These are phyloP conservation scores for Pavlovales sp. DNA, from an alignment of 208 protist species.

Conservation along the genomic window DNA sequence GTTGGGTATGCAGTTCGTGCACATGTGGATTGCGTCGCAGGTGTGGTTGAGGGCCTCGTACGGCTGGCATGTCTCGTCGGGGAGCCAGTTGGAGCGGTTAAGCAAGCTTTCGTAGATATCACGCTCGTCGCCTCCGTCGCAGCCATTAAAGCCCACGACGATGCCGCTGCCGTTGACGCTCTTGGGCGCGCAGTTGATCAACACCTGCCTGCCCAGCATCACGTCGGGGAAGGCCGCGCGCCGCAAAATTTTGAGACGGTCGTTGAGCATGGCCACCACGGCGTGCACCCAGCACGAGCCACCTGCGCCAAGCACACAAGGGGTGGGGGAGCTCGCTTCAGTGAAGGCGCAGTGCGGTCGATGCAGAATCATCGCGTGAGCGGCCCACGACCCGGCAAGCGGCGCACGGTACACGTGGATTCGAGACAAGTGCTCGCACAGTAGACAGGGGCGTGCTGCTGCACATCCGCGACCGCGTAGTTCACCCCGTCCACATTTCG, in stretches of 20 bases:
- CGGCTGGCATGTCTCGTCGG: conserved; percentile 28
- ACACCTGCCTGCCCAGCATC: conserved; percentile 5
- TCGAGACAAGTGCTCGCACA: too few species aligned
- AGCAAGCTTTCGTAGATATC: background rate
- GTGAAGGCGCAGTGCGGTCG: too few species aligned
- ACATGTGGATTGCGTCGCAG: background rate
- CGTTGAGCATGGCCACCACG: conserved; percentile 6
- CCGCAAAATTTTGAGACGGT: conserved; percentile 13
- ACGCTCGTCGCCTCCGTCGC: conserved; percentile 6
- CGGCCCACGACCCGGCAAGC: too few species aligned
- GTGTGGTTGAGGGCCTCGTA: conserved; percentile 14
- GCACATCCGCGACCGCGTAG: background rate
- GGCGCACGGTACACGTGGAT: too few species aligned
- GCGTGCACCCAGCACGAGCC: conserved; percentile 30
- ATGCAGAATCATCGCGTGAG: too few species aligned
- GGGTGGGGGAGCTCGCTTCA: too few species aligned
- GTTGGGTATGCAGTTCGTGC: conserved; percentile 16
- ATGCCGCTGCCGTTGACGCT: background rate
- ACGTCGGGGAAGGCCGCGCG: conserved; percentile 22
- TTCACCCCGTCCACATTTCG: background rate
- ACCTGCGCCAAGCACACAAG: too few species aligned
- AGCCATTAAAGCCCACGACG: background rate
- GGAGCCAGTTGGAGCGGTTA: background rate
- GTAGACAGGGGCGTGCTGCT: background rate
- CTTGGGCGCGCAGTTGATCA: conserved; percentile 18